A percentile compares a stretch with the other conserved stretches of the same genome.
Conservation (phyloP, 73 alveolate species). For the Paramecium octaurelia region DNA sequence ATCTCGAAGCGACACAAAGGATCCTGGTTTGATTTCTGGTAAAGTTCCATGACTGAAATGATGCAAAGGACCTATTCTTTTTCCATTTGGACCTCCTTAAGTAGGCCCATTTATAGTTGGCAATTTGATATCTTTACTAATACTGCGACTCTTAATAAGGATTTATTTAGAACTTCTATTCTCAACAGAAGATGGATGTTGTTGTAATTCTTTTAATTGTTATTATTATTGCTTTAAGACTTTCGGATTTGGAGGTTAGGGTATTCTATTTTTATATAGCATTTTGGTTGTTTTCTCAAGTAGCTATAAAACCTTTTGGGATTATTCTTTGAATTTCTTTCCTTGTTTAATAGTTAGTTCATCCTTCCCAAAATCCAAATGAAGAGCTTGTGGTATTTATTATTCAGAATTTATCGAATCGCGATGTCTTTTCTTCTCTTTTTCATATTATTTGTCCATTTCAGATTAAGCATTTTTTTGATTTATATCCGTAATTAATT, state of each 20-base stretch:
- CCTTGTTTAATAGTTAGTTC: neutral
- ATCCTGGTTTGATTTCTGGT: conserved; percentile 4
- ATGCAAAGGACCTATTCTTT: neutral
- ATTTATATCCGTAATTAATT: conserved; percentile 12
- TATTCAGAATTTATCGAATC: conserved; percentile 1
- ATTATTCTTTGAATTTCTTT: neutral
- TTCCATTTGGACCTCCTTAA: neutral
- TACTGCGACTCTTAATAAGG: neutral
- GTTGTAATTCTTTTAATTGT: neutral
- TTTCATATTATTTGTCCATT: conserved; percentile 12
- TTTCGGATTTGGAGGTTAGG: neutral
- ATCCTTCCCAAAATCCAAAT: neutral
- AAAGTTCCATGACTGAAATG: neutral
- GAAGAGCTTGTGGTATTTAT: neutral
- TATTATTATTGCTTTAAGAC: neutral
- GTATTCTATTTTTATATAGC: neutral
- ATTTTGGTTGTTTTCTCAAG: neutral
- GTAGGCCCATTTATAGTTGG: neutral
- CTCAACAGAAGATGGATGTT: neutral
- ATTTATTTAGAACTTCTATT: neutral
- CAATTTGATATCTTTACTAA: neutral
- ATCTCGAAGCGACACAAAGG: neutral
- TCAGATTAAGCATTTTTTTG: neutral
- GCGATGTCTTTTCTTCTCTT: neutral
- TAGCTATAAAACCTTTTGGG: neutral